A percentile compares a stretch with the other conserved stretches of the same genome.
Evolutionary conservation across 768 basidiomycete species (phyloP).

Genomic region (Suillus clintonianus): DNA sequence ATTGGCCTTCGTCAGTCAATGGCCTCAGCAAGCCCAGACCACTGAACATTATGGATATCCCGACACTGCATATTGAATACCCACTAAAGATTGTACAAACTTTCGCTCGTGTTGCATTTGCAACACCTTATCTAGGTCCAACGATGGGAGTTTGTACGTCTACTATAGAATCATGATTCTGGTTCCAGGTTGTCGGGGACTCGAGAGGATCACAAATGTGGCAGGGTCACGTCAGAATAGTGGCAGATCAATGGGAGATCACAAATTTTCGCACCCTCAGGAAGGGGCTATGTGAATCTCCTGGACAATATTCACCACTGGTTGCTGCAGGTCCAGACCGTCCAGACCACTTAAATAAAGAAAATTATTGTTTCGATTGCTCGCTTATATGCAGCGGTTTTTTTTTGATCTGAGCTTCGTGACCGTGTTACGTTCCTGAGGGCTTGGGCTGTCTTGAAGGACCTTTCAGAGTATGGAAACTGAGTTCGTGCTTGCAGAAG

Average conservation of each 20-base stretch:
- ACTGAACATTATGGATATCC: not conserved
- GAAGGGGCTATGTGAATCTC: not conserved
- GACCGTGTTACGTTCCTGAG: not conserved
- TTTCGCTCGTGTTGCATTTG: not conserved
- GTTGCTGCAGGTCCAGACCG: too few relatives aligned
- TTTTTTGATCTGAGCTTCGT: not conserved
- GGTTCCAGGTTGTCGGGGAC: not conserved
- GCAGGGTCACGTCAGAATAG: not conserved
- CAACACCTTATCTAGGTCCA: not conserved
- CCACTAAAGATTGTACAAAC: not conserved
- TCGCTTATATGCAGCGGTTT: not conserved
- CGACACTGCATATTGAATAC: slow-evolving; percentile 1
- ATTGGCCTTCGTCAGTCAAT: not conserved
- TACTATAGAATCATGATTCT: slow-evolving; percentile 5
- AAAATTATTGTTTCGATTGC: not conserved
- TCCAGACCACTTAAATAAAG: not conserved
- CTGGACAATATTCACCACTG: not conserved
- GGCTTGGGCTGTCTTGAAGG: not conserved
- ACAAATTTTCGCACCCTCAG: not conserved
- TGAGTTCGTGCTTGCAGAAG: not conserved
- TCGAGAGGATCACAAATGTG: not conserved
- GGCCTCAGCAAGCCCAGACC: not conserved
- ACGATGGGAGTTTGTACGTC: slow-evolving; percentile 1
- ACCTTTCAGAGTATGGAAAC: not conserved
- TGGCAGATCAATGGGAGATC: not conserved